Conservation (phyloP, 192 early-diverging fungal species). For the Chytriomyces sp. region DNA sequence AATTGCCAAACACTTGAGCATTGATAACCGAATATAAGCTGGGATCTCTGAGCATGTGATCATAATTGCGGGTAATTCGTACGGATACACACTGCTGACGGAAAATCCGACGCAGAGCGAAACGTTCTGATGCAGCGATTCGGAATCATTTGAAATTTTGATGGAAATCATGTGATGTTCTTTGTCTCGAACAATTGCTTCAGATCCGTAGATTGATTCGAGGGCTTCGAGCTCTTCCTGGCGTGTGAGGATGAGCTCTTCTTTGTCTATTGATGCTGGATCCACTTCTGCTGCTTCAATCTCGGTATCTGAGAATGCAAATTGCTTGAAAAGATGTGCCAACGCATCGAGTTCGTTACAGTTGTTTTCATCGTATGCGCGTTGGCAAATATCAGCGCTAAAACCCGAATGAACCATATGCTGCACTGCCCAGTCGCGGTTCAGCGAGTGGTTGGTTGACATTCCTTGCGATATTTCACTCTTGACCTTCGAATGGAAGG, state of each 20-base stretch:
- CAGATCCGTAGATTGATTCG: constrained; percentile 69
- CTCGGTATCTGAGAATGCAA: constrained; percentile 32
- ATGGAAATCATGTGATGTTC: constrained; percentile 24
- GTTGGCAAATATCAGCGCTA: constrained; percentile 52
- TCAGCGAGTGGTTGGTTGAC: constrained; percentile 39
- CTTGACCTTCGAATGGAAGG: constrained; percentile 16
- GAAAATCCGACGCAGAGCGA: constrained; percentile 72
- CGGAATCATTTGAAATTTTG: constrained; percentile 4
- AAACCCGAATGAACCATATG: constrained; percentile 67
- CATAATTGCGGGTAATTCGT: constrained; percentile 66
- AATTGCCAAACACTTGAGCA: constrained; percentile 36
- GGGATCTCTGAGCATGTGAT: constrained; percentile 69
- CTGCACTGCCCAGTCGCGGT: constrained; percentile 67
- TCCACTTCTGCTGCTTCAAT: constrained; percentile 49
- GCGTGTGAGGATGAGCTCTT: constrained; percentile 55
- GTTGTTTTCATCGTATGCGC: constrained; percentile 49
- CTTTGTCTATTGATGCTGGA: constrained; percentile 42
- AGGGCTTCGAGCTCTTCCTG: constrained; percentile 70
- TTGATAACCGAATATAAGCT: constrained; percentile 61
- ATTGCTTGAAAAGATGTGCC: constrained; percentile 56
- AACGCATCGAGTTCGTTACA: constrained; percentile 60
- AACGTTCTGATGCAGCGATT: background rate
- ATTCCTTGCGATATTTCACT: background rate
- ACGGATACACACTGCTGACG: constrained; percentile 65
- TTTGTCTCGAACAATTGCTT: constrained; percentile 4